Evolutionary conservation across 2,329 filamentous ascomycete genomes (phyloP).

Genomic region (Exophiala calicioides): DNA sequence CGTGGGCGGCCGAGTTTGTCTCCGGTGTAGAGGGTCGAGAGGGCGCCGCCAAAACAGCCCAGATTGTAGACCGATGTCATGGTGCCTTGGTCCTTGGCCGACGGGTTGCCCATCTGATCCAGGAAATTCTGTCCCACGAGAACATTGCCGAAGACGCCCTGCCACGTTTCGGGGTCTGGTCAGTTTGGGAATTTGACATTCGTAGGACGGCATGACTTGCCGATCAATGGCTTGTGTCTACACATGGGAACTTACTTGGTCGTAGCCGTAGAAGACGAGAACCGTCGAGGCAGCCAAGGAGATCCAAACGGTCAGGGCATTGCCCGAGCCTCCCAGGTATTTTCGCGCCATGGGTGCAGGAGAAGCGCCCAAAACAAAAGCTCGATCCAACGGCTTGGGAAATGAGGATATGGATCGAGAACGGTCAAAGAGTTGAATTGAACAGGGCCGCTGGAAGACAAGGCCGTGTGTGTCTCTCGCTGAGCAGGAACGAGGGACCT

Average conservation of each 20-base stretch:
- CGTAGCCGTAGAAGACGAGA: slow-evolving; percentile 53
- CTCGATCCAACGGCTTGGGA: too few species aligned
- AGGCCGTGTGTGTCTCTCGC: neutral
- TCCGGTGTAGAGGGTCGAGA: slow-evolving; percentile 53
- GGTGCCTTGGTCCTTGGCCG: slow-evolving; percentile 27
- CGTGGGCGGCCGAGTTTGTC: slow-evolving; percentile 50
- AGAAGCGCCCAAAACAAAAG: too few species aligned
- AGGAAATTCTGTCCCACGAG: slow-evolving; percentile 37
- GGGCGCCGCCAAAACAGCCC: slow-evolving; percentile 53
- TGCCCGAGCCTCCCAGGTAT: slow-evolving; percentile 54
- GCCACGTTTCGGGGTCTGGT: too few species aligned
- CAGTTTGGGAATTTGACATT: too few species aligned
- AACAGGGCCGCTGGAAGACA: too few species aligned
- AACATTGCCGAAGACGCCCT: slow-evolving; percentile 41
- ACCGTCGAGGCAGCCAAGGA: slow-evolving; percentile 53
- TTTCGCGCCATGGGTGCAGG: slow-evolving; percentile 46
- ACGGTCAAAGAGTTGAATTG: too few species aligned
- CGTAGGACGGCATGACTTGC: neutral
- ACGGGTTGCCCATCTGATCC: slow-evolving; percentile 28
- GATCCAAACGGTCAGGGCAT: slow-evolving; percentile 55
- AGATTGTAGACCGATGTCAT: slow-evolving; percentile 42
- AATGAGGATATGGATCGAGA: too few species aligned
- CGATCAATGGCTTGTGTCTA: too few species aligned
- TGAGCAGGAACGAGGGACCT: neutral
- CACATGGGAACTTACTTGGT: slow-evolving; percentile 38